phyloP scores from a whole-genome alignment of 371 early-diverging fungal genomes.

The Mortierella sp. region DNA sequence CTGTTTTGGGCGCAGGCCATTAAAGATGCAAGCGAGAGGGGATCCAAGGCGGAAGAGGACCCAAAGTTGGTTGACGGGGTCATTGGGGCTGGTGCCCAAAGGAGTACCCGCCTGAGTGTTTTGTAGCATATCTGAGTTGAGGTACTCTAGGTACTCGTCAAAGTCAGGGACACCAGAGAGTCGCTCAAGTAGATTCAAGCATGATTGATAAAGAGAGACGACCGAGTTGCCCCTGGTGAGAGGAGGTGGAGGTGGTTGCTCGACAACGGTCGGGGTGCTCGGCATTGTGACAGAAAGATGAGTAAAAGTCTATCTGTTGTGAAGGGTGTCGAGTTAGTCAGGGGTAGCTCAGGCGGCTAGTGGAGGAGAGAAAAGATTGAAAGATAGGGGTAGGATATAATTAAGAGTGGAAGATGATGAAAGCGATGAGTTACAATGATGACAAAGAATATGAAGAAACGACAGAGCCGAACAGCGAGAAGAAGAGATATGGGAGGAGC shows the following conservation, averaged over 20 bases:
- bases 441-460: neutral
- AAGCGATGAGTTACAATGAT: no score
- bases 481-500: no score
- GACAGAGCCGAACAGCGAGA: neutral
- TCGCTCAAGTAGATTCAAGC: slow-evolving; percentile 70
- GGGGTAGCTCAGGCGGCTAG: slow-evolving; percentile 1
- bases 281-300: slow-evolving; percentile 25
- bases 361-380: slow-evolving; percentile 2
- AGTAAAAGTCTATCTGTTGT: slow-evolving; percentile 11
- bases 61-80: slow-evolving; percentile 92
- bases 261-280: slow-evolving; percentile 43
- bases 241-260: slow-evolving; percentile 55
- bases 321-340: slow-evolving; percentile 4
- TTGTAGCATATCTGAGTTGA: slow-evolving; percentile 61
- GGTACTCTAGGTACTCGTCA: slow-evolving; percentile 65
- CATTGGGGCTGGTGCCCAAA: slow-evolving; percentile 57
- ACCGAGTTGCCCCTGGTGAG: slow-evolving; percentile 51
- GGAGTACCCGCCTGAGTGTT: slow-evolving; percentile 55
- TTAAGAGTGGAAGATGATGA: neutral
- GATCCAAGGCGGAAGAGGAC: slow-evolving; percentile 91
- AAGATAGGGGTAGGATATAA: neutral
- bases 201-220: slow-evolving; percentile 75
- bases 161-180: slow-evolving; percentile 72
- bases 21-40: slow-evolving; percentile 70
- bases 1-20: slow-evolving; percentile 62